Base-by-base conservation (phyloP, 208 protist species). In the Porcisia deanei region DNA sequence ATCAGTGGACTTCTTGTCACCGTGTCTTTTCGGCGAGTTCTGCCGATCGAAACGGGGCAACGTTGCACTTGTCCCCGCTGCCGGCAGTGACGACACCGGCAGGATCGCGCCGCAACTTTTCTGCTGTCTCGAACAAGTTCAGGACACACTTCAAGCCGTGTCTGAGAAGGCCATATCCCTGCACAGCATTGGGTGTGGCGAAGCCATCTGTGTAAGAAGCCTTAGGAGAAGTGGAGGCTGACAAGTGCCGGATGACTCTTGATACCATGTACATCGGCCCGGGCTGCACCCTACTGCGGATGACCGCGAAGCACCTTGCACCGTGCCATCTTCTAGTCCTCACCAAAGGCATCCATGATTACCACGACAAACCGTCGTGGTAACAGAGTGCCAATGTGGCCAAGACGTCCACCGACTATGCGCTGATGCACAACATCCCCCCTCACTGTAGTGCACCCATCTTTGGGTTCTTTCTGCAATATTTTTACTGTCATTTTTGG, bases 11-110 rank as follows among this genome's bases (percentile, higher is more conserved):
- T 85, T 6, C 88, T 85, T 3, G 88, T 85, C 3, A 76, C 83
- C 1, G 76, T 85, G 30, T 47, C 81, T 12, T 18, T 58, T 92
- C 18, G 81, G 81, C 20, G 81, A 90, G 54, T 49, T 81, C 25
- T 84, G 63, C 25, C 55, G 70, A 16, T 78, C 82, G 0, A 72
- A 82, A 54, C 67, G 63, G 43, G 53, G 70, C n/a, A 80, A 86
- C 22, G 65, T 71, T n/a, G 84, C 84, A 20, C 80, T 92, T 18
- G 85, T 90, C 57, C 88, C 83, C 0, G 90, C 88, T 16, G 90
- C 88, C 10, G 91, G 88, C 5, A 88, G 85, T 30, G 91, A 88
- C 47, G 88, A 86, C 68, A 92, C 87, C 5, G 87, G 89, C 34
- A 76, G 60, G 34, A 84, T 90, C 43, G 84, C 85, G 9, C 87